Conservation (phyloP, 2,329 filamentous ascomycete species). For the Diplodia mutila region DNA sequence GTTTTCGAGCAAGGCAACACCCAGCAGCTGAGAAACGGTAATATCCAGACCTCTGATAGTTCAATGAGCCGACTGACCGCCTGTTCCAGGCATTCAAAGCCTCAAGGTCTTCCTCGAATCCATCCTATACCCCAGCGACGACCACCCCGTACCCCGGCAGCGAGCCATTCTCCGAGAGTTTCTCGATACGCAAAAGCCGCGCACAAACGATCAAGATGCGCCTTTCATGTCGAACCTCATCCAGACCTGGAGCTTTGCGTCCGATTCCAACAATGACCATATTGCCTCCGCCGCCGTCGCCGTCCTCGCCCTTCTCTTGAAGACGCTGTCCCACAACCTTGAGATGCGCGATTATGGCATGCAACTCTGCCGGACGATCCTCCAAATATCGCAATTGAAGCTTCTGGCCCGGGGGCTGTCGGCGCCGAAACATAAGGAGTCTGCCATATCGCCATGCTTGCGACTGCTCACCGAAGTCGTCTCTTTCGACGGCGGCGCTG, state of each 20-base stretch:
- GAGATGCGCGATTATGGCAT: constrained; percentile 76
- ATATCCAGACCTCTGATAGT: not conserved
- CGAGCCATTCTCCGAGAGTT: constrained; percentile 69
- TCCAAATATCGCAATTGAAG: constrained; percentile 80
- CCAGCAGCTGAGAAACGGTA: constrained; percentile 38
- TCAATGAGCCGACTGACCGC: constrained; percentile 27
- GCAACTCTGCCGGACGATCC: constrained; percentile 76
- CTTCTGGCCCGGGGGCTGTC: constrained; percentile 78
- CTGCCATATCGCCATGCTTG: constrained; percentile 85
- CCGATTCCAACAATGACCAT: constrained; percentile 76
- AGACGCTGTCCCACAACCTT: constrained; percentile 72
- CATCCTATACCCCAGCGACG: constrained; percentile 59
- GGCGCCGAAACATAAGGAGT: constrained; percentile 80
- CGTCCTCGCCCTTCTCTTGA: constrained; percentile 79
- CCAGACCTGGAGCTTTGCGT: constrained; percentile 85
- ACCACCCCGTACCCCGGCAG: constrained; percentile 54
- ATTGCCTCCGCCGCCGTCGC: constrained; percentile 81
- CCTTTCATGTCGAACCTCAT: constrained; percentile 78
- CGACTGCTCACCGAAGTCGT: constrained; percentile 85
- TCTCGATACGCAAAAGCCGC: constrained; percentile 62
- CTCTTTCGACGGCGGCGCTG: constrained; percentile 79
- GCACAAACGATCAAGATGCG: constrained; percentile 56
- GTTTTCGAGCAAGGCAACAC: constrained; percentile 43
- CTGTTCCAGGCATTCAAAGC: constrained; percentile 62
- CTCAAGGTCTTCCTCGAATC: constrained; percentile 73